phyloP scores from a whole-genome alignment of 2,329 filamentous ascomycete species.

The Epichloe typhina region DNA sequence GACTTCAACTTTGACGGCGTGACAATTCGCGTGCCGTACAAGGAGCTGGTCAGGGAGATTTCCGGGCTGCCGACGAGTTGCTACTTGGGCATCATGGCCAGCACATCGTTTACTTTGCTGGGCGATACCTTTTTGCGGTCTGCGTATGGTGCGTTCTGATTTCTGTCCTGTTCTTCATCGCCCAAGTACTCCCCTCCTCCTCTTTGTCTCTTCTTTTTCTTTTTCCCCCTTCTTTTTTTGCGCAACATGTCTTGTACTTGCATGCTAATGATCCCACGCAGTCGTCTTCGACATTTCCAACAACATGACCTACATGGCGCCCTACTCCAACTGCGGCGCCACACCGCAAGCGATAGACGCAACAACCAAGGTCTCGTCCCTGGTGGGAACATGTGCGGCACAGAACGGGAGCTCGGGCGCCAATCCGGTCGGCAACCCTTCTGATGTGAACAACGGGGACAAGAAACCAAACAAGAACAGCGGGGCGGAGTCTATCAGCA shows the following conservation, averaged over 20 bases:
- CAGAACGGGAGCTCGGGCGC: background rate
- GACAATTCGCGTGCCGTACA: conserved; percentile 35
- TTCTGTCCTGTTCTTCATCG: too few species aligned
- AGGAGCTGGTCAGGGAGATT: conserved; percentile 28
- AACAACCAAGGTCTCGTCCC: conserved; percentile 5
- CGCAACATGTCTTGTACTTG: too few species aligned
- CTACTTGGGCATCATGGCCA: conserved; percentile 36
- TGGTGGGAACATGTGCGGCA: conserved; percentile 9
- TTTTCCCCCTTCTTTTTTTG: accelerated
- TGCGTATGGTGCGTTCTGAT: conserved; percentile 30
- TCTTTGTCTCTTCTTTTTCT: too few species aligned
- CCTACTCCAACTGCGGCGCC: conserved; percentile 35
- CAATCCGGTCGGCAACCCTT: background rate
- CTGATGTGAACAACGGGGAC: background rate
- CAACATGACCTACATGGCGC: conserved; percentile 34
- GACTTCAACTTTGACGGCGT: conserved; percentile 36
- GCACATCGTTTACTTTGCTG: conserved; percentile 33
- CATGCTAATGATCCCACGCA: conserved; percentile 6
- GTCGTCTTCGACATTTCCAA: conserved; percentile 39
- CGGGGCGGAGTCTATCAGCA: background rate
- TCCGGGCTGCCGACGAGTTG: conserved; percentile 20
- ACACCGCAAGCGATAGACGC: conserved; percentile 9
- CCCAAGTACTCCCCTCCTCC: too few species aligned
- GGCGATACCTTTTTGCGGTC: conserved; percentile 42
- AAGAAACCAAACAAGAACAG: background rate